Percentiles rank a stretch among this genome's conserved stretches.
Conservation (phyloP, 2,329 filamentous ascomycete species). For the Alternaria triticimaculans region DNA sequence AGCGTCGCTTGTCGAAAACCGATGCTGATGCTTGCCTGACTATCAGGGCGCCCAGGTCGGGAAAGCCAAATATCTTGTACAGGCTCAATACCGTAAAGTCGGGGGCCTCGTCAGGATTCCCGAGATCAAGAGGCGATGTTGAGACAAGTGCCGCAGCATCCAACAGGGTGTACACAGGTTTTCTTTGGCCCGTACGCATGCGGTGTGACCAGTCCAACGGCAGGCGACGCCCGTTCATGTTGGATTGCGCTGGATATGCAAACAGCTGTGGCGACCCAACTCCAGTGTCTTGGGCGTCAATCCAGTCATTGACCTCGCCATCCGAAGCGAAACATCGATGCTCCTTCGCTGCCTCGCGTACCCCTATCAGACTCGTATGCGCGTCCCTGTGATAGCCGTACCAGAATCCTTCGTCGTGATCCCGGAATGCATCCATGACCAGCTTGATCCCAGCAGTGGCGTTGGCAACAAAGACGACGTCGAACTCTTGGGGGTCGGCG, state of each 20-base stretch:
- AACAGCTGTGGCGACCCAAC: conserved; percentile 60
- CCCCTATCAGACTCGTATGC: conserved; percentile 87
- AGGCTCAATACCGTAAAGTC: conserved; percentile 90
- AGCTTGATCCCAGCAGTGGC: conserved; percentile 91
- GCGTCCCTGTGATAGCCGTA: conserved; percentile 84
- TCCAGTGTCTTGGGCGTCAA: conserved; percentile 49
- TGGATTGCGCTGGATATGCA: conserved; percentile 89
- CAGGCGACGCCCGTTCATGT: conserved; percentile 82
- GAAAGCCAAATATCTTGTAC: conserved; percentile 98
- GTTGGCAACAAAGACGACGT: conserved; percentile 90
- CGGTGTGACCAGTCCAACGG: conserved; percentile 71
- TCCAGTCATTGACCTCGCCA: conserved; percentile 69
- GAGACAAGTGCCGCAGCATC: conserved; percentile 85
- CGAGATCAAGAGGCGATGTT: conserved; percentile 77
- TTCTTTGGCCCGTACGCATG: conserved; percentile 52
- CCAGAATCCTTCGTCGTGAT: conserved; percentile 72
- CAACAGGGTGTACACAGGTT: conserved; percentile 70
- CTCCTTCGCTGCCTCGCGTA: conserved; percentile 69
- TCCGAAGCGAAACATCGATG: conserved; percentile 73
- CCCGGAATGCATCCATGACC: conserved; percentile 77
- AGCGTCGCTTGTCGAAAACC: conserved; percentile 71
- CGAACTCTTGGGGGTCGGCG: conserved; percentile 80
- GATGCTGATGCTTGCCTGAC: conserved; percentile 74
- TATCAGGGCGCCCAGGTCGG: conserved; percentile 85
- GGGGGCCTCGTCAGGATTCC: conserved; percentile 66